Percentiles rank a stretch among this genome's conserved stretches.
Evolutionary conservation across 1,284 basidiomycete genomes (phyloP).

Genomic region (Cryptococcus sp.): DNA sequence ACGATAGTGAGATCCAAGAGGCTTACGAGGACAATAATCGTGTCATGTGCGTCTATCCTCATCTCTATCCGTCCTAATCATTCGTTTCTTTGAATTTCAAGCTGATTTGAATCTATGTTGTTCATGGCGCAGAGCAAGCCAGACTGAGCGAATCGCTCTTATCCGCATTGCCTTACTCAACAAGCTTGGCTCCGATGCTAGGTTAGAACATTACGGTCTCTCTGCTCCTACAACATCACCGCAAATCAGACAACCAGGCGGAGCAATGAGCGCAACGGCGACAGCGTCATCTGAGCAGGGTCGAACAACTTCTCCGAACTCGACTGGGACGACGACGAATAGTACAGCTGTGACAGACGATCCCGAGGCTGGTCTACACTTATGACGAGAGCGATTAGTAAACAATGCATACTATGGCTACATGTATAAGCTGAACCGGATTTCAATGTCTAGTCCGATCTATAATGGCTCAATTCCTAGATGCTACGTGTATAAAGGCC

Average conservation of each 20-base stretch:
- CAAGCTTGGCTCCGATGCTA: constrained; percentile 40
- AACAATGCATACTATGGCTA: constrained; percentile 8
- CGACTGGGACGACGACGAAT: no score
- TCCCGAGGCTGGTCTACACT: no score
- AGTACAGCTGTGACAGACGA: no score
- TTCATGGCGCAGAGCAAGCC: constrained; percentile 34
- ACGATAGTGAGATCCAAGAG: constrained; percentile 55
- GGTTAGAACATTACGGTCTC: constrained; percentile 41
- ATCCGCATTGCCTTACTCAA: constrained; percentile 38
- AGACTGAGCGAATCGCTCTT: constrained; percentile 39
- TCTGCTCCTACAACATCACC: background rate
- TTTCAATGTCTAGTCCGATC: no score
- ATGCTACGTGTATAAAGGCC: no score
- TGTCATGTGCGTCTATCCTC: constrained; percentile 57
- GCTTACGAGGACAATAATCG: constrained; percentile 61
- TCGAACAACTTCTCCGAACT: no score
- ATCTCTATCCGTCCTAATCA: background rate
- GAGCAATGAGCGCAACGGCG: no score
- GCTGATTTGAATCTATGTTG: background rate
- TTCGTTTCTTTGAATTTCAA: background rate
- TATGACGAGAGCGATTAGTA: no score
- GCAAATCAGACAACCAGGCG: no score
- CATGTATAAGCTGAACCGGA: constrained; percentile 1
- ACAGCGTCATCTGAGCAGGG: no score
- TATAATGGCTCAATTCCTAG: no score